Percentiles rank a stretch among this genome's conserved stretches.
Evolutionary conservation across 768 basidiomycete species (phyloP).

Genomic region (Serendipita sp.): DNA sequence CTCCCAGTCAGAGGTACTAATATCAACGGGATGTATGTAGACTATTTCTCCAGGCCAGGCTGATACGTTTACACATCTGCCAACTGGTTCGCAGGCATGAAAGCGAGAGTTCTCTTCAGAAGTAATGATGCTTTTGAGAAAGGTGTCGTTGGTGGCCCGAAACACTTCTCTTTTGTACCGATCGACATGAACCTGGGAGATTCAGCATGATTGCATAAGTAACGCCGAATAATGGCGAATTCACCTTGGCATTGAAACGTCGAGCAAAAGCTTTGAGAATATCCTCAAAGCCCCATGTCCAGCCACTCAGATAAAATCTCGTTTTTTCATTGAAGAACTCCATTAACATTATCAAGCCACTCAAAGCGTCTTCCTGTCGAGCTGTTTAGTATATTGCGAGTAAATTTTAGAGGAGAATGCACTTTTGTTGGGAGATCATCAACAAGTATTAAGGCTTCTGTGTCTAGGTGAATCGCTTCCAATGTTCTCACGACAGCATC

Average conservation of each 20-base stretch:
- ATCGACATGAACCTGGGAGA: constrained; percentile 67
- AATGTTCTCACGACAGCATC: constrained; percentile 22
- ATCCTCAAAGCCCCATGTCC: constrained; percentile 98
- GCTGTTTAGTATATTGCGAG: neutral
- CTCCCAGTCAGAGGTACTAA: constrained; percentile 44
- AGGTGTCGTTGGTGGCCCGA: constrained; percentile 38
- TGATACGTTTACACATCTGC: constrained; percentile 49
- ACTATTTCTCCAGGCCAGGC: constrained; percentile 39
- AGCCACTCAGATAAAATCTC: constrained; percentile 76
- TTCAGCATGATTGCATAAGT: neutral
- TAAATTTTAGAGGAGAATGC: neutral
- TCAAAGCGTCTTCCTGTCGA: constrained; percentile 43
- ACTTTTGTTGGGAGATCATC: constrained; percentile 47
- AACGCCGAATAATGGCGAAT: constrained; percentile 2
- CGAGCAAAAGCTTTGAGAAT: constrained; percentile 59
- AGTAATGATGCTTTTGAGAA: constrained; percentile 43
- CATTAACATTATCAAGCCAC: constrained; percentile 55
- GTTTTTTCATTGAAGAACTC: constrained; percentile 44
- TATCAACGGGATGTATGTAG: constrained; percentile 69
- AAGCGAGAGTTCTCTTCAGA: constrained; percentile 56
- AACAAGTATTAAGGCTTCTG: constrained; percentile 42
- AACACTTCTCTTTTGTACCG: constrained; percentile 70
- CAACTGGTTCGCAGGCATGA: constrained; percentile 82
- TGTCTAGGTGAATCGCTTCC: constrained; percentile 74
- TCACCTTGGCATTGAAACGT: constrained; percentile 47